Percentiles rank a stretch among this genome's conserved stretches.
Evolutionary conservation across 2,329 filamentous ascomycete genomes (phyloP).

Genomic region (Ciborinia camelliae): DNA sequence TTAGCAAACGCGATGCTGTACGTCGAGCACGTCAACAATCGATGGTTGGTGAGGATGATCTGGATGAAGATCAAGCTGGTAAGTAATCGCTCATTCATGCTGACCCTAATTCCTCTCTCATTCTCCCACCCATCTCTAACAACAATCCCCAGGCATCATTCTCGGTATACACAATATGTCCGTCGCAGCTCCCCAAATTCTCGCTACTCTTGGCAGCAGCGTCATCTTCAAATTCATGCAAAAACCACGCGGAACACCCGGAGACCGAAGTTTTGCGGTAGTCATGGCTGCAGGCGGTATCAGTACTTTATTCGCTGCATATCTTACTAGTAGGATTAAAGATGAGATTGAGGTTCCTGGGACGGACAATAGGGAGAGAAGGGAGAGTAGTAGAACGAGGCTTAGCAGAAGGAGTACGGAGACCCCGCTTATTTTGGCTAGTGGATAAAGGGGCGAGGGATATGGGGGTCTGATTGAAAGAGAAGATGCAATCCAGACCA

Average conservation of each 20-base stretch:
- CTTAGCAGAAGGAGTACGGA: background rate
- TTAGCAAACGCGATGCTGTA: constrained; percentile 74
- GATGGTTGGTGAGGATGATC: constrained; percentile 21
- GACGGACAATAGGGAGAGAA: background rate
- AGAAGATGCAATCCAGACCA: background rate
- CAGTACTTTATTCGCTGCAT: constrained; percentile 73
- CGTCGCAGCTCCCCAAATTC: constrained; percentile 85
- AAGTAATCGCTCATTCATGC: background rate
- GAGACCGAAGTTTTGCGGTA: constrained; percentile 83
- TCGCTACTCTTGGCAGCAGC: constrained; percentile 81
- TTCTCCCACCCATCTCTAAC: background rate
- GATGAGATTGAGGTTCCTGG: constrained; percentile 35
- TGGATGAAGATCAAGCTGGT: constrained; percentile 24
- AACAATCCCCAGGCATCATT: constrained; percentile 57
- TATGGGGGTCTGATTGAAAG: too few relatives aligned
- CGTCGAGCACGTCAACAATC: constrained; percentile 44
- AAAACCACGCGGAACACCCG: constrained; percentile 79
- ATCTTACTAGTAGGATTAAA: constrained; percentile 45
- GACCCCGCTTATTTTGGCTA: constrained; percentile 8
- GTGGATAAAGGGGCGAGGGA: background rate
- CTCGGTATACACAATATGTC: constrained; percentile 95
- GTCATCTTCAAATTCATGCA: constrained; percentile 82
- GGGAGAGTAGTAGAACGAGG: background rate
- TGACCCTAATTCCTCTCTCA: background rate
- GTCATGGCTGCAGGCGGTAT: constrained; percentile 81